Conservation (phyloP, 2,329 filamentous ascomycete genomes). For the Scytalidium lignicola region DNA sequence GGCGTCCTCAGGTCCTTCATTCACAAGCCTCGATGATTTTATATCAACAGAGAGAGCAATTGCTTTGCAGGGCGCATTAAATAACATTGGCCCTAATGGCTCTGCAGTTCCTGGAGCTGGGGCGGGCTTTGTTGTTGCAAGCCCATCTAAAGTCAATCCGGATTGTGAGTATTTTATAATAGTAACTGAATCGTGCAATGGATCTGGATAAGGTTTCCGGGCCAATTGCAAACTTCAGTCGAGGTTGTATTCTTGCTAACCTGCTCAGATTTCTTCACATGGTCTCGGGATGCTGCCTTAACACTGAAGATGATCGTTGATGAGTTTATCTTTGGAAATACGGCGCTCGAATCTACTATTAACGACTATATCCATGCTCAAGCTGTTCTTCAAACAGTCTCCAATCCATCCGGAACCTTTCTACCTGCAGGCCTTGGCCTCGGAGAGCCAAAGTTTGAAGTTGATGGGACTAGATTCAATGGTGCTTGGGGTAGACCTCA, state of each 20-base stretch:
- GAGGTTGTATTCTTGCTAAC: constrained; percentile 5
- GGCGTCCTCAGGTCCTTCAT: not conserved
- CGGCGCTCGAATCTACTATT: constrained; percentile 43
- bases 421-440: constrained; percentile 44
- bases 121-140: constrained; percentile 48
- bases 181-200: not conserved
- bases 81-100: constrained; percentile 51
- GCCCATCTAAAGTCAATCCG: constrained; percentile 47
- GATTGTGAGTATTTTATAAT: constrained; percentile 39
- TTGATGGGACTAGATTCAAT: constrained; percentile 58
- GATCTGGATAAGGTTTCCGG: no score
- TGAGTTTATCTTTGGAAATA: constrained; percentile 51
- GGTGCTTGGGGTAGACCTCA: constrained; percentile 61
- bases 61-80: constrained; percentile 45
- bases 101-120: constrained; percentile 40
- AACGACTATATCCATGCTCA: constrained; percentile 65
- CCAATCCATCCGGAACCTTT: constrained; percentile 45
- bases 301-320: constrained; percentile 66
- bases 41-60: constrained; percentile 40
- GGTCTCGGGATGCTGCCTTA: constrained; percentile 71
- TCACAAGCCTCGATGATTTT: constrained; percentile 27
- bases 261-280: constrained; percentile 65
- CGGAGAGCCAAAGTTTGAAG: constrained; percentile 69
- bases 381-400: constrained; percentile 48
- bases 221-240: not conserved